Percentiles rank a stretch among this genome's conserved stretches.
Conservation (phyloP, 495 filamentous ascomycete genomes). For the Penicillium egyptiacum region DNA sequence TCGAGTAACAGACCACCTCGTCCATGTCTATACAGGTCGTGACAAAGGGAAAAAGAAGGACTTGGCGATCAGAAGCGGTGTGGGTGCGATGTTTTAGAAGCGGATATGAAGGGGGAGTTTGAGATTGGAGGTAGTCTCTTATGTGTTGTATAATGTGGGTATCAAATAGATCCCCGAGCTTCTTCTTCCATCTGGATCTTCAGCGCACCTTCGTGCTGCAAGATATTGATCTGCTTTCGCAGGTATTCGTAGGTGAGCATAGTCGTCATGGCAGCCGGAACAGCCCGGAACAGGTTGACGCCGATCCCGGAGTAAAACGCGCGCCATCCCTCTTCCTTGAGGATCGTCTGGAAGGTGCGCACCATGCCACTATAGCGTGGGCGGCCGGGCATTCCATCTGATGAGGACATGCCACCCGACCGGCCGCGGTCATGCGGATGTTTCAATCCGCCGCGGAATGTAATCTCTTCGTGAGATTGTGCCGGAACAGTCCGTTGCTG, state of each 20-base stretch:
- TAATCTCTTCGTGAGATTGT: conserved; percentile 51
- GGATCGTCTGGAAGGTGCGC: conserved; percentile 79
- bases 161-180: conserved; percentile 24
- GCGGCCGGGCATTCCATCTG: conserved; percentile 55
- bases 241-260: conserved; percentile 95
- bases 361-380: conserved; percentile 80
- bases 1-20: conserved; percentile 9
- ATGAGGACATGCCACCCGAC: conserved; percentile 48
- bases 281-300: conserved; percentile 93
- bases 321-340: conserved; percentile 89
- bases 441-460: conserved; percentile 65
- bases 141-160: conserved; percentile 4
- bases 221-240: conserved; percentile 55
- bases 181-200: conserved; percentile 34
- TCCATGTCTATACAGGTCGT: conserved; percentile 26
- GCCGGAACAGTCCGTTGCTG: conserved; percentile 61
- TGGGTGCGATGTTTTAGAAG: conserved; percentile 2
- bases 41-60: conserved; percentile 5
- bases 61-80: not conserved
- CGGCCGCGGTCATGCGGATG: conserved; percentile 44
- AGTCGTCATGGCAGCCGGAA: conserved; percentile 93
- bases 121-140: conserved; percentile 1
- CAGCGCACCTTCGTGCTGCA: conserved; percentile 51
- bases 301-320: conserved; percentile 98
- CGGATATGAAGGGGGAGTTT: conserved; percentile 5